A percentile compares a stretch with the other conserved stretches of the same genome.
These are phyloP conservation scores for Balamuthia mandrillaris DNA, from an alignment of 208 protist genomes.

Conservation along the genomic window DNA sequence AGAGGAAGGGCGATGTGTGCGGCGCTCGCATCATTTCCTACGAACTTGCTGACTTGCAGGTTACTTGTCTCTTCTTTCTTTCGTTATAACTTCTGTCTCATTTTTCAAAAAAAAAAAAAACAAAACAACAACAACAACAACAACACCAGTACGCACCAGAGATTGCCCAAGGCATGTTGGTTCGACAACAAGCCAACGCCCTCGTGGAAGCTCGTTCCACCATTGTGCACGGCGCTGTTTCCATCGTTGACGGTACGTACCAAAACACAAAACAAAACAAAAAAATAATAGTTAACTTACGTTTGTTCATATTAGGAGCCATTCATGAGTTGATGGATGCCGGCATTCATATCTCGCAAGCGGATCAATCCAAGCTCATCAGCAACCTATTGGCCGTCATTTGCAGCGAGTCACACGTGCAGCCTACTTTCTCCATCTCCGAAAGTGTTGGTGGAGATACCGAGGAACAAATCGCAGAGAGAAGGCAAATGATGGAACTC, in stretches of 20 bases:
- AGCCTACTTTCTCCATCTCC: not conserved
- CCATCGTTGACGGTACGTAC: not conserved
- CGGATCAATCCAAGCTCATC: not conserved
- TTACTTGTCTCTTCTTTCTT: too few relatives aligned
- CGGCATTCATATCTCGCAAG: not conserved
- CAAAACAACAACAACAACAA: too few relatives aligned
- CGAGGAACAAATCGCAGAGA: not conserved
- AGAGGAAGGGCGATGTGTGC: not conserved
- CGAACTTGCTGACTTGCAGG: constrained; percentile 16
- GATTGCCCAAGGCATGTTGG: constrained; percentile 25
- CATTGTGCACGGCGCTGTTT: not conserved
- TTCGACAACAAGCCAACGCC: not conserved
- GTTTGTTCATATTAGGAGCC: not conserved
- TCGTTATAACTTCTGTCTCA: too few relatives aligned
- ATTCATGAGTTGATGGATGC: not conserved
- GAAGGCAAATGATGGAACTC: not conserved
- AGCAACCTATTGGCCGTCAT: not conserved
- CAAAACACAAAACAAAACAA: not conserved
- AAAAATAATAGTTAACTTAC: not conserved
- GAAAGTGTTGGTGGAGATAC: not conserved
- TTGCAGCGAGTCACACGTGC: not conserved
- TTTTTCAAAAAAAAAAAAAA: too few relatives aligned
- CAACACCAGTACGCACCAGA: constrained; percentile 31
- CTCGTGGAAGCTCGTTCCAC: constrained; percentile 8
- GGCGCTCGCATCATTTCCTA: not conserved